Evolutionary conservation across 768 basidiomycete genomes (phyloP).

Genomic region (Pleurotus salmoneostramineus): DNA sequence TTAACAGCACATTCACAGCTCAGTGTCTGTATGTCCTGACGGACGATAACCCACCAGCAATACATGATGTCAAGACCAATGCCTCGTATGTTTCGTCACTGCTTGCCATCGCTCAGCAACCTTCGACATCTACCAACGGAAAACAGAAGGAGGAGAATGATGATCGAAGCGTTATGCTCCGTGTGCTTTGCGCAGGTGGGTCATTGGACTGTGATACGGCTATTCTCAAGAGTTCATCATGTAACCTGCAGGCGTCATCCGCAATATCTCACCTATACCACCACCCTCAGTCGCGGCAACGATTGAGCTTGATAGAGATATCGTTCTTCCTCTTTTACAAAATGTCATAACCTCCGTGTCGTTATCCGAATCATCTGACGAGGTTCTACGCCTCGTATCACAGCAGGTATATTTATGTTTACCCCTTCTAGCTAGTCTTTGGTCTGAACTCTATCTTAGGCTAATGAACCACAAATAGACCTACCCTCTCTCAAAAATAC

Average conservation of each 20-base stretch:
- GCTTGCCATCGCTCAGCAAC: conserved; percentile 49
- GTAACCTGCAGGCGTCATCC: conserved; percentile 57
- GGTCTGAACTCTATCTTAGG: conserved; percentile 25
- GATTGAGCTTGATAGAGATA: conserved; percentile 66
- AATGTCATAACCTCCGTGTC: conserved; percentile 62
- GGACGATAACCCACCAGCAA: conserved; percentile 81
- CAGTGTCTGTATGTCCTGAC: conserved; percentile 92
- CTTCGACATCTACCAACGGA: conserved; percentile 23
- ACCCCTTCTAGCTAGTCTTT: neutral
- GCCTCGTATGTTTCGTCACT: conserved; percentile 62
- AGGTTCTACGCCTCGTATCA: conserved; percentile 16
- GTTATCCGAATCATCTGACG: conserved; percentile 43
- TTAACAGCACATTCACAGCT: conserved; percentile 36
- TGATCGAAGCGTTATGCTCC: conserved; percentile 48
- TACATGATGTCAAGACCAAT: conserved; percentile 59
- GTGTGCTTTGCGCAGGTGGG: conserved; percentile 74
- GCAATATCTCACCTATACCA: conserved; percentile 74
- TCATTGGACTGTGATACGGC: conserved; percentile 7
- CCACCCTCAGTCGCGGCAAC: conserved; percentile 58
- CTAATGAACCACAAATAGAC: conserved; percentile 46
- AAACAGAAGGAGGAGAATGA: conserved; percentile 40
- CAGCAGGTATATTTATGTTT: neutral
- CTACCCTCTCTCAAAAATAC: conserved; percentile 58
- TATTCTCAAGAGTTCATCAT: neutral
- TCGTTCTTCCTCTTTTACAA: conserved; percentile 67